Base-by-base conservation (phyloP, 1,284 basidiomycete species). In the Pseudomicrostroma phylloplanum region DNA sequence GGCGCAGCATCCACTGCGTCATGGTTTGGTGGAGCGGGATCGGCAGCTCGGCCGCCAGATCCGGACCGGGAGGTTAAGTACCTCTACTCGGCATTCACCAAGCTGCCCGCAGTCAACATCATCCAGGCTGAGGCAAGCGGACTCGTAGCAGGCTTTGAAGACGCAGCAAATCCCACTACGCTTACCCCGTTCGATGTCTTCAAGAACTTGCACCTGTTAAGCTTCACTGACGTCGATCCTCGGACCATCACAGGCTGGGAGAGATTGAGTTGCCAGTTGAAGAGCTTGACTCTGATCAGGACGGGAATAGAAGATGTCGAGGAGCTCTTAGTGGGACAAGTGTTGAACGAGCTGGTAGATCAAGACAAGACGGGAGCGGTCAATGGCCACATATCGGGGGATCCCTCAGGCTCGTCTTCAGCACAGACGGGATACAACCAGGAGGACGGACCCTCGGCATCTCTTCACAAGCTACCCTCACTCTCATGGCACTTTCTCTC, bases 181-280 rank as follows among this genome's bases (percentile, higher is more conserved):
- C 54, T 49, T 13, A 80, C 92, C 7, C 91, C 92, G 1, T 81
- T 94, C 23, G 86, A 90, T 67, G 83, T 84, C 15, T 93, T 94
- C 84, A 91, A 89, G 83, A 90, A 87, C 74, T 79, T 94, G 21
- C 85, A 87, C 75, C 85, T 82, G 55, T 81, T 94, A 51, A 86
- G 89, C 69, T 86, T 88, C 65, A 77, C 84, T 26, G 89, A 91
- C 71, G 85, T 93, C 55, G 91, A 93, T 78, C 91, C 92, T 19
- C 83, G 90, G 59, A 83, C 85, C 0, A 74, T 94, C n/a, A 80
- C 91, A 4, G 91, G 91, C 0, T 93, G 91, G 91, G 89, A 91
- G 74, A 83, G 84, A 63, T 80, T 92, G 21, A 82, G 88, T 56
- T 85, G 88, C 67, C 85, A 87, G 55, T 81, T 93, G 55, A 81